Evolutionary conservation across 305 asterid species (phyloP).

Genomic region (Ilex paraguariensis): DNA sequence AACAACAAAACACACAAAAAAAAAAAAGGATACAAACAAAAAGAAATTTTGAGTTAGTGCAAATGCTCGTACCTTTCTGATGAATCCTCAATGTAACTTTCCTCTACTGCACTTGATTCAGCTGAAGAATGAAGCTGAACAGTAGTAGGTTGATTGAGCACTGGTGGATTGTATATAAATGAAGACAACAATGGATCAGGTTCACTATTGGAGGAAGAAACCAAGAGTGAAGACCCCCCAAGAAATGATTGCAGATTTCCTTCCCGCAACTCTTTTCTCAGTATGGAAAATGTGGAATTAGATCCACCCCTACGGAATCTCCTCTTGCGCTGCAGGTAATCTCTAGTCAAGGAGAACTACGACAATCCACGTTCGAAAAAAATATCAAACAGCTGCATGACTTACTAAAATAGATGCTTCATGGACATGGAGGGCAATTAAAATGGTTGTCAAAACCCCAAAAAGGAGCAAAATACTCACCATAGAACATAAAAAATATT

Average conservation of each 20-base stretch:
- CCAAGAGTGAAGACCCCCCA: constrained; percentile 44
- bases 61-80: constrained; percentile 35
- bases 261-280: constrained; percentile 63
- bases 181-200: constrained; percentile 68
- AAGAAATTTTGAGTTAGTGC: too few relatives aligned
- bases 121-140: constrained; percentile 31
- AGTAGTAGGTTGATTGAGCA: constrained; percentile 29
- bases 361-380: too few relatives aligned
- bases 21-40: too few relatives aligned
- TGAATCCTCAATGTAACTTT: constrained; percentile 26
- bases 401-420: too few relatives aligned
- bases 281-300: constrained; percentile 36
- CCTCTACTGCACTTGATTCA: constrained; percentile 26
- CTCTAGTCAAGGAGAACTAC: constrained; percentile 40
- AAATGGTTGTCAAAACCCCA: too few relatives aligned
- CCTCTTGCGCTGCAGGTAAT: constrained; percentile 68
- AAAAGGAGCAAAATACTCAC: too few relatives aligned
- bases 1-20: background rate
- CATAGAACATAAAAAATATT: too few relatives aligned
- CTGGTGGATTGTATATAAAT: constrained; percentile 55
- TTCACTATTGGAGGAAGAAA: constrained; percentile 41
- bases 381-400: too few relatives aligned
- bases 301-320: constrained; percentile 52
- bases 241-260: constrained; percentile 63
- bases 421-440: too few relatives aligned